Evolutionary conservation across 768 basidiomycete species (phyloP).

Genomic region (Tulasnella sp.): DNA sequence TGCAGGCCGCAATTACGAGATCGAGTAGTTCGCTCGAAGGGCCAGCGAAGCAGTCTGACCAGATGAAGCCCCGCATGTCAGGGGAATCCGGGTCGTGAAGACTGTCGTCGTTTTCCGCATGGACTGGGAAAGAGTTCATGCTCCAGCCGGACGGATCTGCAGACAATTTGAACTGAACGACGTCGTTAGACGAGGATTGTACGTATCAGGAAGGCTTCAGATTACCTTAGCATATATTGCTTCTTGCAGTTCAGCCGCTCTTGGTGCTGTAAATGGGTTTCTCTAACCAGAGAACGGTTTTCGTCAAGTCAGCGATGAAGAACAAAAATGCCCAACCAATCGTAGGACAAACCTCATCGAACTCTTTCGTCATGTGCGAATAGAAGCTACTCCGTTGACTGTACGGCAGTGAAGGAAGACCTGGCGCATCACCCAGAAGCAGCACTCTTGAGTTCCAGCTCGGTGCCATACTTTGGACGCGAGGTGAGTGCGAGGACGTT

Average conservation of each 20-base stretch:
- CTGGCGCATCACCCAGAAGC: not conserved
- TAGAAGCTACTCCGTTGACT: not conserved
- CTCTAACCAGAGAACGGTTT: not conserved
- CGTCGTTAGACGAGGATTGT: not conserved
- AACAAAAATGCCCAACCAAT: not conserved
- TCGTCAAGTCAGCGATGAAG: too few relatives aligned
- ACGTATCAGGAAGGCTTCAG: not conserved
- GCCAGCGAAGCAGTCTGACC: not conserved
- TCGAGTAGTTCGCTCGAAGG: not conserved
- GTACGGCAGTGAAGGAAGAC: not conserved
- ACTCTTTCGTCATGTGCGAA: not conserved
- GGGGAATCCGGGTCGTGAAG: not conserved
- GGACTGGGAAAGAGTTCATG: not conserved
- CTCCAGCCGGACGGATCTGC: not conserved
- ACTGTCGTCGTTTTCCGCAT: not conserved
- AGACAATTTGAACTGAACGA: not conserved
- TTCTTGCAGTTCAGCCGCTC: not conserved
- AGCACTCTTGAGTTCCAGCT: constrained; percentile 1
- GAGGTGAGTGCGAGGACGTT: not conserved
- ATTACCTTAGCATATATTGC: not conserved
- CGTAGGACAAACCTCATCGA: not conserved
- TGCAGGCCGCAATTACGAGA: not conserved
- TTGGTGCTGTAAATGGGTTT: not conserved
- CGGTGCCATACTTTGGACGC: not conserved
- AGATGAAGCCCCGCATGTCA: not conserved